Percentiles rank a stretch among this genome's conserved stretches.
These are phyloP conservation scores for Lenzites betulinus DNA, from an alignment of 768 basidiomycete genomes.

Conservation along the genomic window DNA sequence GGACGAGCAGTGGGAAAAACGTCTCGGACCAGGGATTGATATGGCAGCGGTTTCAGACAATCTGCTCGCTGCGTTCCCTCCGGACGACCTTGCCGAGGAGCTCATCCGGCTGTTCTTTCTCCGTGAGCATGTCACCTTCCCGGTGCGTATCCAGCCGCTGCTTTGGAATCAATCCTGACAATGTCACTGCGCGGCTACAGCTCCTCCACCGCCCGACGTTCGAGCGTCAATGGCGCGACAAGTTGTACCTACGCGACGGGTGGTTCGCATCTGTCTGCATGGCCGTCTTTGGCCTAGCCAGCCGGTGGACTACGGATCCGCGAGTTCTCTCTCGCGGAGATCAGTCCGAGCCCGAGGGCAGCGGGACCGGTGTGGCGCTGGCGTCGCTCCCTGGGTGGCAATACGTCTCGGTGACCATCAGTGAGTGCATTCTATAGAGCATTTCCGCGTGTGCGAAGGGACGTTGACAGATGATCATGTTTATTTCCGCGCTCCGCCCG, in stretches of 20 bases:
- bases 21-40: background rate
- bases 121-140: conserved; percentile 9
- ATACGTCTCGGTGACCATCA: conserved; percentile 56
- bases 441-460: background rate
- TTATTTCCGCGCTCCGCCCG: too few species aligned
- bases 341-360: background rate
- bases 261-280: conserved; percentile 33
- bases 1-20: background rate
- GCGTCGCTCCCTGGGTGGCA: conserved; percentile 51
- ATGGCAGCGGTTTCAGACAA: background rate
- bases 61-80: conserved; percentile 48
- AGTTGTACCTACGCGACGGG: conserved; percentile 17
- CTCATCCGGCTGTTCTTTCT: conserved; percentile 72
- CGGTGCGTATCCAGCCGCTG: background rate
- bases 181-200: background rate
- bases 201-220: background rate
- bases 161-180: background rate
- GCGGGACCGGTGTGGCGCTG: conserved; percentile 43
- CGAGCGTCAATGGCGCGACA: conserved; percentile 8
- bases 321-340: too few species aligned
- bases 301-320: conserved; percentile 29
- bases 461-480: background rate
- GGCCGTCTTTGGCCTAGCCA: conserved; percentile 28
- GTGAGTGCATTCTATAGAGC: conserved; percentile 36
- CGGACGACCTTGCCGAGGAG: conserved; percentile 53